phyloP scores from a whole-genome alignment of 306 rosid species.

The Quercus glauca region DNA sequence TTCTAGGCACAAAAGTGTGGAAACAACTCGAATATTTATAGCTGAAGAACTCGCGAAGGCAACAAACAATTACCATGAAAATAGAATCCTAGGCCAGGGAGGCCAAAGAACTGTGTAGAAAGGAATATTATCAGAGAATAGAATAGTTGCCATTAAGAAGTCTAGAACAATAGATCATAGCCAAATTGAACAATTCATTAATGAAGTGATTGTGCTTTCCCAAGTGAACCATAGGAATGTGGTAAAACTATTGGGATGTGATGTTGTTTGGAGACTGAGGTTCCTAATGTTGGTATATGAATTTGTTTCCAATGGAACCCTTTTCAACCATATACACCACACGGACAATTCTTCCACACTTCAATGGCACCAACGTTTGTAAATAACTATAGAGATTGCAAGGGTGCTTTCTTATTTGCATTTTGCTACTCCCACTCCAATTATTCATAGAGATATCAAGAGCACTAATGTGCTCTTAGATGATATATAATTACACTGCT shows the following conservation, averaged over 20 bases:
- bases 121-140: background rate
- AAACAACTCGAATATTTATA: background rate
- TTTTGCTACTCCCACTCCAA: background rate
- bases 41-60: background rate
- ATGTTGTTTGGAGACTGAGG: too few relatives aligned
- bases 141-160: slow-evolving; percentile 3
- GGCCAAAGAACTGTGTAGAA: slow-evolving; percentile 12
- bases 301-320: slow-evolving; percentile 36
- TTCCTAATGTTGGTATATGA: background rate
- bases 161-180: background rate
- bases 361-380: slow-evolving; percentile 32
- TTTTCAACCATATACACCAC: slow-evolving; percentile 23
- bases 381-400: slow-evolving; percentile 25
- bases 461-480: slow-evolving; percentile 1
- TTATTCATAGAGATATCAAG: too few relatives aligned
- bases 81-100: slow-evolving; percentile 7
- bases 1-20: background rate
- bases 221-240: too few relatives aligned
- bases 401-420: slow-evolving; percentile 40
- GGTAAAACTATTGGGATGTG: too few relatives aligned
- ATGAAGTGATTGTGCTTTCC: too few relatives aligned
- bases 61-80: slow-evolving; percentile 10
- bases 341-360: background rate
- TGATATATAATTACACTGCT: background rate
- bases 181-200: background rate